Conservation (phyloP, 176 grass and related monocot species). For the Eleusine coracana region DNA sequence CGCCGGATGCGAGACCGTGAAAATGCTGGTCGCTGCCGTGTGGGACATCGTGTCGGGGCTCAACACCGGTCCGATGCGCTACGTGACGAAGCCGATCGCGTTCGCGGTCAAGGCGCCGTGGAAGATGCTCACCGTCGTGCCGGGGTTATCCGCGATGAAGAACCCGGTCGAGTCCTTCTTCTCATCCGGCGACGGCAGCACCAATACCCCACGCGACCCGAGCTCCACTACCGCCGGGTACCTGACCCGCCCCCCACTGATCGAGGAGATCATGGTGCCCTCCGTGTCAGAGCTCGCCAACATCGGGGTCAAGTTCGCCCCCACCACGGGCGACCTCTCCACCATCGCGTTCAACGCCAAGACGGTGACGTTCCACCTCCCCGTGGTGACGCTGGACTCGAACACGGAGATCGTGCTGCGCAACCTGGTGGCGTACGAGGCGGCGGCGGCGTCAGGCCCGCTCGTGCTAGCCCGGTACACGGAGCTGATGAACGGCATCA, state of each 20-base stretch:
- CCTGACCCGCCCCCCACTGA: slow-evolving; percentile 52
- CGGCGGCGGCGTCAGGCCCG: slow-evolving; percentile 57
- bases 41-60: slow-evolving; percentile 46
- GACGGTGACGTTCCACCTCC: slow-evolving; percentile 62
- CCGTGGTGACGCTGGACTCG: slow-evolving; percentile 56
- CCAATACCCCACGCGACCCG: slow-evolving; percentile 15
- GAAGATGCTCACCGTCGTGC: slow-evolving; percentile 75
- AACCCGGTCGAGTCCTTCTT: slow-evolving; percentile 61
- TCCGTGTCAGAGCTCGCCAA: slow-evolving; percentile 59
- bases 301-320: slow-evolving; percentile 53
- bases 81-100: slow-evolving; percentile 51
- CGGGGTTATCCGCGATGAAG: slow-evolving; percentile 60
- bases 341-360: slow-evolving; percentile 61
- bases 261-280: slow-evolving; percentile 90
- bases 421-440: slow-evolving; percentile 83
- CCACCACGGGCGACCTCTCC: slow-evolving; percentile 53
- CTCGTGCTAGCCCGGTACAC: slow-evolving; percentile 71
- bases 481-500: slow-evolving; percentile 89
- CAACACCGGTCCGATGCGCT: slow-evolving; percentile 1
- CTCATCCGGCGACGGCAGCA: slow-evolving; percentile 40
- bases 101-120: slow-evolving; percentile 70
- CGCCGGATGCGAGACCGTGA: slow-evolving; percentile 43
- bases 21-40: slow-evolving; percentile 51
- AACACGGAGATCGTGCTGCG: slow-evolving; percentile 73
- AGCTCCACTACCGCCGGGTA: background rate